Evolutionary conservation across 2,329 filamentous ascomycete genomes (phyloP).

Genomic region (Colletotrichum magnum): DNA sequence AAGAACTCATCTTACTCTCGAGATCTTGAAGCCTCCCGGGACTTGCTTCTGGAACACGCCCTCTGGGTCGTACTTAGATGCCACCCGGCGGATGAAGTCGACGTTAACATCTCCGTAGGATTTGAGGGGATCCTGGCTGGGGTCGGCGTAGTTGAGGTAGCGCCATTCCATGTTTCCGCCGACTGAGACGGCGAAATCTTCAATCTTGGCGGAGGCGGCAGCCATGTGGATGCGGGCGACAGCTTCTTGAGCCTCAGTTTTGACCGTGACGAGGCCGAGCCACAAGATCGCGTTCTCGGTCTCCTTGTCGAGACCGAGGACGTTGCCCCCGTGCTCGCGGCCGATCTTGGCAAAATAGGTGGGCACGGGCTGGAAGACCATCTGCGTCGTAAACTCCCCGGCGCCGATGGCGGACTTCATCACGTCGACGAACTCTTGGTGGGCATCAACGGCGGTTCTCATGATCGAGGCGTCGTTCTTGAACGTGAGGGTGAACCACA

Average conservation of each 20-base stretch:
- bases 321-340: conserved; percentile 55
- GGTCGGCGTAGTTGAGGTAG: conserved; percentile 60
- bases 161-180: conserved; percentile 54
- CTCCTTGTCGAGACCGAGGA: conserved; percentile 52
- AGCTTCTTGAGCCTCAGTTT: conserved; percentile 20
- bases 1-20: neutral
- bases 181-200: conserved; percentile 30
- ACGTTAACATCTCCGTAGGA: conserved; percentile 54
- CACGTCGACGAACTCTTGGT: conserved; percentile 40
- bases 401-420: conserved; percentile 40
- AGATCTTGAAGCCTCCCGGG: conserved; percentile 43
- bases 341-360: conserved; percentile 49
- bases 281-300: conserved; percentile 7
- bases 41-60: conserved; percentile 50
- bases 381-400: conserved; percentile 41
- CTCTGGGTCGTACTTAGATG: conserved; percentile 50
- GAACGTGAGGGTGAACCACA: conserved; percentile 42
- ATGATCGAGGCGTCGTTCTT: conserved; percentile 42
- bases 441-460: conserved; percentile 46
- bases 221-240: conserved; percentile 16
- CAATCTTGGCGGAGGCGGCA: conserved; percentile 16
- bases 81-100: conserved; percentile 45
- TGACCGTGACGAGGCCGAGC: conserved; percentile 19
- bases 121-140: conserved; percentile 52
- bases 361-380: conserved; percentile 56